A percentile compares a stretch with the other conserved stretches of the same genome.
Conservation (phyloP, 2,329 filamentous ascomycete species). For the Lecanicillium sp. region DNA sequence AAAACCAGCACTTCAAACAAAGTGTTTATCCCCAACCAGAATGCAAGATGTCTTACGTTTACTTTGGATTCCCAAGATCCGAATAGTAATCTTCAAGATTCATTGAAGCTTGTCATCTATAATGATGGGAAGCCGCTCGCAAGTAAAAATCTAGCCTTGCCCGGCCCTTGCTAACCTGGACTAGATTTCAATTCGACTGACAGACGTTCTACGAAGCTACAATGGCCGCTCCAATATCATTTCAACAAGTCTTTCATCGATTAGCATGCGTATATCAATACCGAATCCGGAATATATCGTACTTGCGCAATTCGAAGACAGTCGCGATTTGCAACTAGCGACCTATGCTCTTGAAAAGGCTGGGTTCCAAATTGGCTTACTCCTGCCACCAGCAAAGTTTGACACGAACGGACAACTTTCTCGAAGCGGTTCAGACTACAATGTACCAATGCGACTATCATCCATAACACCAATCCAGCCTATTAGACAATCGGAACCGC, state of each 20-base stretch:
- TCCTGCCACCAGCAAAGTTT: not conserved
- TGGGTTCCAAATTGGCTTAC: conserved; percentile 22
- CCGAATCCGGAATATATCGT: conserved; percentile 22
- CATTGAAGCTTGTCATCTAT: not conserved
- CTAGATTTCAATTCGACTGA: conserved; percentile 10
- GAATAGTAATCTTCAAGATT: not conserved
- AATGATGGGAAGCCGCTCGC: conserved; percentile 8
- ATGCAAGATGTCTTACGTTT: not conserved
- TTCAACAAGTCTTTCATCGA: conserved; percentile 14
- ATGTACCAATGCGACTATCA: not conserved
- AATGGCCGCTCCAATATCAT: not conserved
- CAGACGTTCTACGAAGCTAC: conserved; percentile 6
- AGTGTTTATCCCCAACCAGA: conserved; percentile 2
- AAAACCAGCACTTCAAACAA: not conserved
- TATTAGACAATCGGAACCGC: not conserved
- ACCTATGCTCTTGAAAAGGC: conserved; percentile 27
- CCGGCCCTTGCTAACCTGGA: not conserved
- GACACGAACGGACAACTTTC: not conserved
- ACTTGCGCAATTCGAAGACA: conserved; percentile 23
- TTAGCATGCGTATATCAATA: conserved; percentile 22
- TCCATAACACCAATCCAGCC: conserved; percentile 3
- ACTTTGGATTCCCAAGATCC: not conserved
- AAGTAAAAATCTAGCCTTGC: not conserved
- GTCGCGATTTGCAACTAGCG: conserved; percentile 28
- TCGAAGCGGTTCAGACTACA: not conserved